These are phyloP conservation scores for Moelleriella libera DNA, from an alignment of 2,329 filamentous ascomycete species.

Conservation along the genomic window DNA sequence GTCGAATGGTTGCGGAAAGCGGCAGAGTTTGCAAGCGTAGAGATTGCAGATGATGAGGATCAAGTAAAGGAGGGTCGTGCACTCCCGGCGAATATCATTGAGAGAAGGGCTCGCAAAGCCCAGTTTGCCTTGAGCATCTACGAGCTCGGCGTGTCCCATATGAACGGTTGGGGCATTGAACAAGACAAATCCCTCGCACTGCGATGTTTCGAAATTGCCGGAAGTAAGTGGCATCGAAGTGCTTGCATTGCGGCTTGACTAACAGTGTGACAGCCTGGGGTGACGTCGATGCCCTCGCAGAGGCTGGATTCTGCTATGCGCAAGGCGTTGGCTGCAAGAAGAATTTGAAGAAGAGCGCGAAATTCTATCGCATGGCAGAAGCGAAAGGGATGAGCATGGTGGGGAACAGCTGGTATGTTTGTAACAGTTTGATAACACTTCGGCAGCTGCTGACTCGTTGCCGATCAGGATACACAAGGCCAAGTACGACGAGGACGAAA, in stretches of 20 bases:
- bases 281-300: slow-evolving; percentile 82
- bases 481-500: slow-evolving; percentile 65
- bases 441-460: background rate
- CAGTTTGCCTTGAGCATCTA: slow-evolving; percentile 95
- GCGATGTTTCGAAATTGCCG: slow-evolving; percentile 92
- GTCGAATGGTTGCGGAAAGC: slow-evolving; percentile 87
- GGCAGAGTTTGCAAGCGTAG: slow-evolving; percentile 67
- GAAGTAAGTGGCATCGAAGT: slow-evolving; percentile 37
- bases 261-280: slow-evolving; percentile 53
- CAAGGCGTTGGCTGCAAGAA: slow-evolving; percentile 92
- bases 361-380: slow-evolving; percentile 81
- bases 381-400: slow-evolving; percentile 94
- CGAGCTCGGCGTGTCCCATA: slow-evolving; percentile 88
- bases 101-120: slow-evolving; percentile 72
- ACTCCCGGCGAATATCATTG: slow-evolving; percentile 40
- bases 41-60: slow-evolving; percentile 72
- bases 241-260: background rate
- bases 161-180: slow-evolving; percentile 96
- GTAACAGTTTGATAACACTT: background rate
- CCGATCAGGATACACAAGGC: slow-evolving; percentile 77
- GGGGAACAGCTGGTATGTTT: slow-evolving; percentile 85
- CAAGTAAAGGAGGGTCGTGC: slow-evolving; percentile 46
- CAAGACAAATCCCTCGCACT: slow-evolving; percentile 81
- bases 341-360: slow-evolving; percentile 85
- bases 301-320: slow-evolving; percentile 92